A percentile compares a stretch with the other conserved stretches of the same genome.
Evolutionary conservation across 129 eudicot genomes (phyloP).

Genomic region (Rutidosis leptorrhynchoides): DNA sequence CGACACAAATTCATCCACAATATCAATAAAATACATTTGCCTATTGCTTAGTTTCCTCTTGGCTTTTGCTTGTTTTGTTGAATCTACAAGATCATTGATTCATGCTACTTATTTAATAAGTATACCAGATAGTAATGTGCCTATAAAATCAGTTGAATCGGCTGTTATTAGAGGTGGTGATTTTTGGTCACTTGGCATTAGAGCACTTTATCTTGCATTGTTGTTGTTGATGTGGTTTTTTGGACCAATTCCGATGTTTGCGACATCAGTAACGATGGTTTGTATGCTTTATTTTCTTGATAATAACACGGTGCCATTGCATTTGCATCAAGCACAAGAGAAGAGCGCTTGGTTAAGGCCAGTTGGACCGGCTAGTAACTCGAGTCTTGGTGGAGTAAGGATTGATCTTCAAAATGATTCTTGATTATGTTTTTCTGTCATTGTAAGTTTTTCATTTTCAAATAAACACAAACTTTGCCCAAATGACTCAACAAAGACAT

Average conservation of each 20-base stretch:
- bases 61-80: conserved; percentile 62
- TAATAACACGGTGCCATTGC: conserved; percentile 40
- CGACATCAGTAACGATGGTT: conserved; percentile 51
- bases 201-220: conserved; percentile 60
- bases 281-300: conserved; percentile 46
- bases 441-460: not conserved
- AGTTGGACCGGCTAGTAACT: not conserved
- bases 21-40: conserved; percentile 49
- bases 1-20: conserved; percentile 45
- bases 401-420: conserved; percentile 21
- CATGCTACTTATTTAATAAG: conserved; percentile 59
- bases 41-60: conserved; percentile 54
- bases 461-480: not conserved
- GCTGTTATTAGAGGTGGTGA: conserved; percentile 59
- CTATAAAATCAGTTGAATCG: conserved; percentile 36
- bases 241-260: conserved; percentile 74
- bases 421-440: not conserved
- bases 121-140: conserved; percentile 39
- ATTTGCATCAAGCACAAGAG: conserved; percentile 23
- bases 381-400: not conserved
- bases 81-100: conserved; percentile 54
- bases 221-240: conserved; percentile 54
- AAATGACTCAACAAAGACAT: not conserved
- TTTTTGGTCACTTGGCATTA: conserved; percentile 56
- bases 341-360: not conserved